Conservation (phyloP, 202 grass and related monocot species). For the Saccharum hybrid region DNA sequence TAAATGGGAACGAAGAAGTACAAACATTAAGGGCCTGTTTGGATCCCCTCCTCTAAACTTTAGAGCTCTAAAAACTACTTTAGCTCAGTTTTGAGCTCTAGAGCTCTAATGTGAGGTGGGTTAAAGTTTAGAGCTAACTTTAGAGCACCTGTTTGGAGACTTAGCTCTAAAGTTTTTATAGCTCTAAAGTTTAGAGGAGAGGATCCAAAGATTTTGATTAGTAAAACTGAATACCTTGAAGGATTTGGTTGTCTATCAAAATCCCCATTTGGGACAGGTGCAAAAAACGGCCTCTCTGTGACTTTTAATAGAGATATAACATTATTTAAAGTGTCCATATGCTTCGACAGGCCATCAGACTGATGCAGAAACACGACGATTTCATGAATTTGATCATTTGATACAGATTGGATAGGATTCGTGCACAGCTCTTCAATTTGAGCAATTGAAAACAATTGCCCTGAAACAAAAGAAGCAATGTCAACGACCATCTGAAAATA, state of each 20-base stretch:
- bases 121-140: too few relatives aligned
- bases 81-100: too few relatives aligned
- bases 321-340: slow-evolving; percentile 67
- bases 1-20: not conserved
- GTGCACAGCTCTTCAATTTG: slow-evolving; percentile 71
- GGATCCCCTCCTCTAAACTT: too few relatives aligned
- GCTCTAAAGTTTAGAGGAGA: too few relatives aligned
- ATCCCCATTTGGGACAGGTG: slow-evolving; percentile 48
- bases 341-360: slow-evolving; percentile 61
- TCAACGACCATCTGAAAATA: slow-evolving; percentile 23
- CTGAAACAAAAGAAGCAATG: slow-evolving; percentile 48
- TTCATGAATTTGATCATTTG: slow-evolving; percentile 68
- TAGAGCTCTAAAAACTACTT: too few relatives aligned
- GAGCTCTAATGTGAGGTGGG: too few relatives aligned
- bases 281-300: slow-evolving; percentile 50
- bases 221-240: slow-evolving; percentile 48
- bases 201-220: not conserved
- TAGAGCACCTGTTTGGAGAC: too few relatives aligned
- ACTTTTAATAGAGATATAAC: slow-evolving; percentile 60
- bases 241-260: slow-evolving; percentile 52
- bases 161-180: too few relatives aligned
- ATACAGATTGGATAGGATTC: slow-evolving; percentile 54
- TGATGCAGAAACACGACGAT: slow-evolving; percentile 65
- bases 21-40: not conserved
- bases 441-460: slow-evolving; percentile 71